Evolutionary conservation across 2,329 filamentous ascomycete species (phyloP).

Genomic region (Colletotrichum liriopes): DNA sequence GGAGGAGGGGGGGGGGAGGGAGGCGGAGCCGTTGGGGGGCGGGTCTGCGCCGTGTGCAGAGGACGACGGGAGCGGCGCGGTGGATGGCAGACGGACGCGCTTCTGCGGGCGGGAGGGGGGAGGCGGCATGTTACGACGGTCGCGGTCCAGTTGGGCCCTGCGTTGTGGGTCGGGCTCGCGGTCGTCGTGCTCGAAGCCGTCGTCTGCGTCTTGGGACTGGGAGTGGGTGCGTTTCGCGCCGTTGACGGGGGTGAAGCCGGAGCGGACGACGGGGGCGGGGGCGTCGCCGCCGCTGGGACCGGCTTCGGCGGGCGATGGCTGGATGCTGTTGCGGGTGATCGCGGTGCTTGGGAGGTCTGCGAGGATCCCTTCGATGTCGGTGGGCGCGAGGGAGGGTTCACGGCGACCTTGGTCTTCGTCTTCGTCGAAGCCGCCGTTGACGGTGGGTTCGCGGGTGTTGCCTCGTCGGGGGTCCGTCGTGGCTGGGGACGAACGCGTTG

Average conservation of each 20-base stretch:
- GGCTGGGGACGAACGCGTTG: constrained; percentile 6
- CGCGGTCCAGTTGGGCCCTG: constrained; percentile 45
- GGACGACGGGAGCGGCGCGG: constrained; percentile 1
- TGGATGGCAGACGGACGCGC: constrained; percentile 14
- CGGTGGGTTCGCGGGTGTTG: neutral
- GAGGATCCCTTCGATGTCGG: constrained; percentile 14
- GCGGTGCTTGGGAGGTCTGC: constrained; percentile 20
- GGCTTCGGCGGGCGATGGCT: neutral
- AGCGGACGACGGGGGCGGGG: neutral
- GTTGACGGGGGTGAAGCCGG: constrained; percentile 30
- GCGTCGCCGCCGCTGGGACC: neutral
- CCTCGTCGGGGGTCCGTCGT: neutral
- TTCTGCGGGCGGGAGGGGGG: constrained; percentile 26
- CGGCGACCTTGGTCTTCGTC: constrained; percentile 2
- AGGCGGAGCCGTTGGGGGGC: constrained; percentile 36
- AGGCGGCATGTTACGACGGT: constrained; percentile 45
- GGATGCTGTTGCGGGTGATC: constrained; percentile 3
- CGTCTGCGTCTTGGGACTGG: constrained; percentile 34
- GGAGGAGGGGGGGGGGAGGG: constrained; percentile 44
- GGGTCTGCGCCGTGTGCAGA: neutral
- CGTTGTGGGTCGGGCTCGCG: constrained; percentile 44
- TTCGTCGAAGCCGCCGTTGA: neutral
- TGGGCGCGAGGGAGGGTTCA: constrained; percentile 9
- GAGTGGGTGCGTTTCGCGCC: constrained; percentile 4
- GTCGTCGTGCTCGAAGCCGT: constrained; percentile 45